A percentile compares a stretch with the other conserved stretches of the same genome.
phyloP scores from a whole-genome alignment of 495 filamentous ascomycete genomes.

The Choiromyces venosus region DNA sequence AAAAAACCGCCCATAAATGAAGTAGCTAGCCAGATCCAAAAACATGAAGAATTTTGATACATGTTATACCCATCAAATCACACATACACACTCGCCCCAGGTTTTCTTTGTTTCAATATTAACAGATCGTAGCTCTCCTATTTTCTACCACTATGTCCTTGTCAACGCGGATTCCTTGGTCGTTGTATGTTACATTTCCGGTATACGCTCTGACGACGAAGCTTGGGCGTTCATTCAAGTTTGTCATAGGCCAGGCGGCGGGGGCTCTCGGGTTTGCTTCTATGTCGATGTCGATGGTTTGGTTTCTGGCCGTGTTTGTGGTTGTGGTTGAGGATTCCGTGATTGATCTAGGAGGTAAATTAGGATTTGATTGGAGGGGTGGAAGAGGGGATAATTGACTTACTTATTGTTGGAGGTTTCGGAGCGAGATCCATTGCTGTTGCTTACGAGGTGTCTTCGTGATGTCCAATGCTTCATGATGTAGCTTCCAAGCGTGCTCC shows the following conservation, averaged over 20 bases:
- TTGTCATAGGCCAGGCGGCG: not conserved
- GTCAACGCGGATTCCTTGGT: slow-evolving; percentile 1
- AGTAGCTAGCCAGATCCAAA: not conserved
- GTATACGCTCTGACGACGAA: not conserved
- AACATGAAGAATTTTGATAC: not conserved
- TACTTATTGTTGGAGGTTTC: not conserved
- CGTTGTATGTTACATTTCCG: not conserved
- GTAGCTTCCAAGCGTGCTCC: slow-evolving; percentile 6
- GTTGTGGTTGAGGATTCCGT: not conserved
- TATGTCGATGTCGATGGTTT: not conserved
- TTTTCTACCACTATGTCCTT: slow-evolving; percentile 17
- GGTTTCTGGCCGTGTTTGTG: not conserved
- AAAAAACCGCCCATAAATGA: no score
- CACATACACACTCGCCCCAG: not conserved
- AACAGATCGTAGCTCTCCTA: not conserved
- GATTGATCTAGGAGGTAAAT: not conserved
- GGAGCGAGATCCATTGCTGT: not conserved
- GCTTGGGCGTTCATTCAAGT: not conserved
- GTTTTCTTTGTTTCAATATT: not conserved
- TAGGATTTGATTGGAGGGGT: not conserved
- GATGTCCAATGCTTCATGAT: slow-evolving; percentile 31
- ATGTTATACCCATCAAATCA: not conserved
- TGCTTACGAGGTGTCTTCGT: slow-evolving; percentile 37
- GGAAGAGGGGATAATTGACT: not conserved
- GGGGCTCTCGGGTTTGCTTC: not conserved